phyloP scores from a whole-genome alignment of 805 yeast genomes.

The Ogataea chonburiensis region DNA sequence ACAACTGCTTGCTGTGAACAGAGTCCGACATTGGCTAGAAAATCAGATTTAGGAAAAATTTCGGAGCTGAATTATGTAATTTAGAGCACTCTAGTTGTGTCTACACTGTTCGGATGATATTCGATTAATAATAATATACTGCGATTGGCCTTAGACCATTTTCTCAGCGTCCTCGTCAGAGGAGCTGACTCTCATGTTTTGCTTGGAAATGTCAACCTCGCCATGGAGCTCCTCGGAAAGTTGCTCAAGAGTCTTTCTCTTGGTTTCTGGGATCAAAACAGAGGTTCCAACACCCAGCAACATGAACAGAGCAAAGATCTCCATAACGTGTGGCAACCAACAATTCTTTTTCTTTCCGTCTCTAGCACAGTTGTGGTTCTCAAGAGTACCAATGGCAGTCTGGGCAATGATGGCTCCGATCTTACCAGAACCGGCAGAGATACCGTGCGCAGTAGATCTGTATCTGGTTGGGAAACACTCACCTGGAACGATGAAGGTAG shows the following conservation, averaged over 20 bases:
- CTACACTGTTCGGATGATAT: no score
- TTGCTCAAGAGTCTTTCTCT: slow-evolving; percentile 87
- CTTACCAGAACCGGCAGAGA: slow-evolving; percentile 90
- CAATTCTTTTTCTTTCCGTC: slow-evolving; percentile 53
- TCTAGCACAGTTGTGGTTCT: slow-evolving; percentile 72
- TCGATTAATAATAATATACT: no score
- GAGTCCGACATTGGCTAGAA: slow-evolving; percentile 2
- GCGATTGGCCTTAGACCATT: slow-evolving; percentile 23
- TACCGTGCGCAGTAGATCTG: slow-evolving; percentile 94
- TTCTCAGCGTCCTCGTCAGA: slow-evolving; percentile 31
- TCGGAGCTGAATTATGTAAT: no score
- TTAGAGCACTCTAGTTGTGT: no score
- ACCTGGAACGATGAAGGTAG: slow-evolving; percentile 89
- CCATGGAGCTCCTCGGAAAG: slow-evolving; percentile 79
- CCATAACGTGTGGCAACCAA: slow-evolving; percentile 91
- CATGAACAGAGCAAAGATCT: slow-evolving; percentile 91
- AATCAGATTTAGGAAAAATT: neutral
- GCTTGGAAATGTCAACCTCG: slow-evolving; percentile 51
- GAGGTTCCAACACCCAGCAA: slow-evolving; percentile 68
- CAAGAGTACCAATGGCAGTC: slow-evolving; percentile 80
- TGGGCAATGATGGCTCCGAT: slow-evolving; percentile 92
- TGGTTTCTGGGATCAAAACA: slow-evolving; percentile 81
- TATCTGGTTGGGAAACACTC: slow-evolving; percentile 93
- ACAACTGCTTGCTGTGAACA: slow-evolving; percentile 16
- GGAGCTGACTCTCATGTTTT: slow-evolving; percentile 18